Evolutionary conservation across 2,329 filamentous ascomycete species (phyloP).

Genomic region (Myriosclerotinia scirpicola): DNA sequence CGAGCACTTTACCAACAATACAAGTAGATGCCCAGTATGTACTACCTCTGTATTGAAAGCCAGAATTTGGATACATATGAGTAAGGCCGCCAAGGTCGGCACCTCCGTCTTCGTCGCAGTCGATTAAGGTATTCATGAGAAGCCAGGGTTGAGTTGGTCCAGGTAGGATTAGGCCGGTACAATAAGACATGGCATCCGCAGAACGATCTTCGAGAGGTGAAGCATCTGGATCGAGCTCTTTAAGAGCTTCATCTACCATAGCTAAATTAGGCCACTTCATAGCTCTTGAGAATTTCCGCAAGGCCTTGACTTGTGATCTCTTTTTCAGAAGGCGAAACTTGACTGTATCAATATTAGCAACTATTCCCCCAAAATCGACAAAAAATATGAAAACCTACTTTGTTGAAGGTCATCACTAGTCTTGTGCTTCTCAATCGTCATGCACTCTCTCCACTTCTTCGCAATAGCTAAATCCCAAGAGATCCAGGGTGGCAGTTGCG

Average conservation of each 20-base stretch:
- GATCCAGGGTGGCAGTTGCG: slow-evolving; percentile 66
- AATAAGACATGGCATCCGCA: slow-evolving; percentile 75
- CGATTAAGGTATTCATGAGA: slow-evolving; percentile 75
- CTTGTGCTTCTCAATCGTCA: slow-evolving; percentile 62
- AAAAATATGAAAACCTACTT: slow-evolving; percentile 42
- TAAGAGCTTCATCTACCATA: slow-evolving; percentile 62
- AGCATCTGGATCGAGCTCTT: slow-evolving; percentile 53
- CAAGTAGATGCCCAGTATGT: slow-evolving; percentile 74
- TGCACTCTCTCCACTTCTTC: slow-evolving; percentile 68
- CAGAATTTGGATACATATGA: slow-evolving; percentile 66
- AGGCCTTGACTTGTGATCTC: slow-evolving; percentile 66
- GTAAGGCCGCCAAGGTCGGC: slow-evolving; percentile 65
- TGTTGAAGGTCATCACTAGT: slow-evolving; percentile 52
- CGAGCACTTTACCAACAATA: slow-evolving; percentile 74
- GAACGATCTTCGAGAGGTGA: slow-evolving; percentile 59
- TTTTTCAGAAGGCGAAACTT: slow-evolving; percentile 62
- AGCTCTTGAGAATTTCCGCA: slow-evolving; percentile 66
- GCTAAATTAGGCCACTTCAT: slow-evolving; percentile 77
- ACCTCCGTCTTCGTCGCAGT: slow-evolving; percentile 68
- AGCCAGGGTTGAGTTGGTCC: slow-evolving; percentile 70
- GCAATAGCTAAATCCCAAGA: slow-evolving; percentile 74
- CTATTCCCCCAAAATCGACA: not conserved
- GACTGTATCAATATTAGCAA: slow-evolving; percentile 44
- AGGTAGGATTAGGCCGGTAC: slow-evolving; percentile 70
- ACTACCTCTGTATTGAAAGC: slow-evolving; percentile 75